These are phyloP conservation scores for Kwoniella dejecticola DNA, from an alignment of 768 basidiomycete genomes.

Conservation along the genomic window DNA sequence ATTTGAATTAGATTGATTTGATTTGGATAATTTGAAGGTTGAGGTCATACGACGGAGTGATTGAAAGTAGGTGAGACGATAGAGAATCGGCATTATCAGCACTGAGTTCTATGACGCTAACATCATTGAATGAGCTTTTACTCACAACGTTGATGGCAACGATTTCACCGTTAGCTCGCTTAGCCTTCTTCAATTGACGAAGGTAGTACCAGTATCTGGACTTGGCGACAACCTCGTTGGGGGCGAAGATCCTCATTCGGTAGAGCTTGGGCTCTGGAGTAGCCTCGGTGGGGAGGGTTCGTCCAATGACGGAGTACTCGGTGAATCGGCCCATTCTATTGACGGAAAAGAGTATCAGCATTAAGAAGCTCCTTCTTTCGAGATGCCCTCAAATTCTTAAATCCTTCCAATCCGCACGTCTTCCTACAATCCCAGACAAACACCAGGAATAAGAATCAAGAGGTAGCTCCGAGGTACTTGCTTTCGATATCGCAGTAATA, in stretches of 20 bases:
- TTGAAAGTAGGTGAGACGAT: neutral
- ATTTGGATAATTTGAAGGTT: too few species aligned
- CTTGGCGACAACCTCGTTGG: slow-evolving; percentile 98
- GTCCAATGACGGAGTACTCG: slow-evolving; percentile 97
- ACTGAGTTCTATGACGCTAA: neutral
- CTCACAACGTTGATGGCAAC: slow-evolving; percentile 96
- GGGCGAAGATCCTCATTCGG: slow-evolving; percentile 99
- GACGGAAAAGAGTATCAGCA: slow-evolving; percentile 10
- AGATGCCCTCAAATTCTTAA: neutral
- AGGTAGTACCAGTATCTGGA: slow-evolving; percentile 99
- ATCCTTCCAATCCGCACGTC: neutral
- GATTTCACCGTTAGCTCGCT: slow-evolving; percentile 99
- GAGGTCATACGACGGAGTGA: neutral
- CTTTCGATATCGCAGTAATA: slow-evolving; percentile 2
- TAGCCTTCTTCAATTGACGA: slow-evolving; percentile 96
- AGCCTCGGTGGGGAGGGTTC: slow-evolving; percentile 89
- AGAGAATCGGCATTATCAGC: neutral
- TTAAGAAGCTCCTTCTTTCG: neutral
- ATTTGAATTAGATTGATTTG: too few species aligned
- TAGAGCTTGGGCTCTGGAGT: slow-evolving; percentile 97
- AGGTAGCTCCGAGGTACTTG: slow-evolving; percentile 27
- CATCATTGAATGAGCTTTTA: too few species aligned
- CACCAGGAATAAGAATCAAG: too few species aligned
- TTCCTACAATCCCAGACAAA: neutral
- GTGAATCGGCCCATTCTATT: slow-evolving; percentile 59